Base-by-base conservation (phyloP, 2,329 filamentous ascomycete species). In the Penicillium sp. region DNA sequence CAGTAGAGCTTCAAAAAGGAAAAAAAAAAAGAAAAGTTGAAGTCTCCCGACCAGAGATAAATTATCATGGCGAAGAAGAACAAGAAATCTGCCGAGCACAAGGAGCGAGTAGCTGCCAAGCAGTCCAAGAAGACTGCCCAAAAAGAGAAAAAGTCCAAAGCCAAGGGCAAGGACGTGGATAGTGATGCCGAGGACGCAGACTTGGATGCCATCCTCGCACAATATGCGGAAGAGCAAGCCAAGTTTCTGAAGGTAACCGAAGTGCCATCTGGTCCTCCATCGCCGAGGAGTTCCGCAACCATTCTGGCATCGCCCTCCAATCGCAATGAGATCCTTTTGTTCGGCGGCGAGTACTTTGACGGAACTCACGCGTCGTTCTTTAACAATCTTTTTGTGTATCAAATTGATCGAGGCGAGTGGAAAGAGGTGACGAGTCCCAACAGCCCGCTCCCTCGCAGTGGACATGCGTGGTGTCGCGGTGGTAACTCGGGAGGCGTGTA, bases 271-370 rank as follows among this genome's bases (percentile, higher is more conserved):
- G 80, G 74, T 3, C 86, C 90, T 13, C 93, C 93, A 1, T 81
- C 82, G 46, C 81, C 90, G 24, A 82, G 93, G 45, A 82, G 86
- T 24, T 91, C 90, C 5, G 81, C 88, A 6, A 89, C 88, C 0
- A 73, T 98, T 50, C 78, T 96, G 57, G 89, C 88, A 18, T 91
- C 86, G 35, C 93, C 93, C 1, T 81, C 85, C 29, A 91, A 94
- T 70, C 81, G 80, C 60, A 94, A 93, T 69, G 90, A 94, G 66
- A 73, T 98, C 48, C 83, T 97, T 56, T 73, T 97, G 4, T 98
- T 94, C 68, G 93, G 91, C 12, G 93, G 93, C 56, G 93, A 98
- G 74, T 94, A 90, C 65, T 97, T 89, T 73, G 95, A 97, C 70
- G 93, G 93, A 4, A 86, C 87, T 2, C 74, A 93, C 47, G 93